Conservation (phyloP, 495 filamentous ascomycete genomes). For the Talaromyces liani region DNA sequence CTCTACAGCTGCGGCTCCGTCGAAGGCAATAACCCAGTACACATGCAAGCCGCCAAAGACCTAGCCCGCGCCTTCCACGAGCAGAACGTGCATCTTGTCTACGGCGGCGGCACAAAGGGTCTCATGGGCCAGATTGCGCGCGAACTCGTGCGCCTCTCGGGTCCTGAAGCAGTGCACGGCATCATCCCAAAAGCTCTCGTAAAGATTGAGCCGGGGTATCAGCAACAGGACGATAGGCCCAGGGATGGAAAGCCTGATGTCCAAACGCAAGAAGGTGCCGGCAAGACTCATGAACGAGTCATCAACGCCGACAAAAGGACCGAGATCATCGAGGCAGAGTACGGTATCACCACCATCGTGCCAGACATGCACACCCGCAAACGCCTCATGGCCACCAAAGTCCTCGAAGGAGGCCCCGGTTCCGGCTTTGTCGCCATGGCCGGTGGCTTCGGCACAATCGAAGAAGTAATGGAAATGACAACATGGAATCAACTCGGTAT, state of each 20-base stretch:
- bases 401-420: slow-evolving; percentile 71
- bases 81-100: slow-evolving; percentile 73
- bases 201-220: slow-evolving; percentile 64
- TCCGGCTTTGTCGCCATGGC: slow-evolving; percentile 84
- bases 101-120: slow-evolving; percentile 89
- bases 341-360: slow-evolving; percentile 79
- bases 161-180: slow-evolving; percentile 79
- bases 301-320: slow-evolving; percentile 16
- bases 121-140: slow-evolving; percentile 90
- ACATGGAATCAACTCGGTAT: slow-evolving; percentile 99
- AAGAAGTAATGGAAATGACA: slow-evolving; percentile 92
- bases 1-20: slow-evolving; percentile 62
- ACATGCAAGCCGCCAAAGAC: slow-evolving; percentile 68
- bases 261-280: slow-evolving; percentile 15
- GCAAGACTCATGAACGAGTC: slow-evolving; percentile 34
- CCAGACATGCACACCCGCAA: slow-evolving; percentile 95
- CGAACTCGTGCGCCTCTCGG: slow-evolving; percentile 78
- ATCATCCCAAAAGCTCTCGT: slow-evolving; percentile 84
- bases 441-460: slow-evolving; percentile 90
- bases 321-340: slow-evolving; percentile 60
- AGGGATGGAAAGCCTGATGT: background rate
- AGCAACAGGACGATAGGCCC: slow-evolving; percentile 6
- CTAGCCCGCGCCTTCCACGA: slow-evolving; percentile 68
- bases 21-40: slow-evolving; percentile 56
- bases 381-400: slow-evolving; percentile 80